These are phyloP conservation scores for Candida nitratophila DNA, from an alignment of 805 yeast genomes.

Conservation along the genomic window DNA sequence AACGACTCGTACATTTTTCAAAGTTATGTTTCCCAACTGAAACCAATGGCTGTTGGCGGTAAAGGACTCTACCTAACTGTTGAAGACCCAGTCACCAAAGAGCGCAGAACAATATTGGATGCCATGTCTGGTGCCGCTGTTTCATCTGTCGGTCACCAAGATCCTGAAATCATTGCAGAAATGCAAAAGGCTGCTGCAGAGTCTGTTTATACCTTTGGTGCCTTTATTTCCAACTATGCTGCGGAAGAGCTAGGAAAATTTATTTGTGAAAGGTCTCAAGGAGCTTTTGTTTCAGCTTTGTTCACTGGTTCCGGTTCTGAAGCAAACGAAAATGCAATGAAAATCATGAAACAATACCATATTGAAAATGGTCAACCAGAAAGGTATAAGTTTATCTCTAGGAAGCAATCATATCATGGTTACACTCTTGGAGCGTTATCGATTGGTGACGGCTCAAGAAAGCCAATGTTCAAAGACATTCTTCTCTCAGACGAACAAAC, in stretches of 20 bases:
- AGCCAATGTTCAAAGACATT: slow-evolving; percentile 25
- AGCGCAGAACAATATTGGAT: slow-evolving; percentile 28
- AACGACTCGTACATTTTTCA: slow-evolving; percentile 35
- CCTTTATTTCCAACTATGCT: slow-evolving; percentile 27
- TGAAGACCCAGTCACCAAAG: slow-evolving; percentile 33
- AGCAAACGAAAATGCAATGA: slow-evolving; percentile 72
- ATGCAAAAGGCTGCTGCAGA: slow-evolving; percentile 30
- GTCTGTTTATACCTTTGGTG: slow-evolving; percentile 30
- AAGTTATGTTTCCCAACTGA: slow-evolving; percentile 29
- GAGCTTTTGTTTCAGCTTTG: slow-evolving; percentile 31
- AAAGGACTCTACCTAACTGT: slow-evolving; percentile 34
- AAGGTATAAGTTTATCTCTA: slow-evolving; percentile 34
- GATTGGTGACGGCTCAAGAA: slow-evolving; percentile 30
- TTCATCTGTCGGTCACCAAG: slow-evolving; percentile 35
- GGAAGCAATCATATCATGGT: slow-evolving; percentile 43
- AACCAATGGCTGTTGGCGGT: slow-evolving; percentile 35
- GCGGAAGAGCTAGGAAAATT: slow-evolving; percentile 37
- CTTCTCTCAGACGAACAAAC: slow-evolving; percentile 16
- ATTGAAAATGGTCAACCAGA: slow-evolving; percentile 33
- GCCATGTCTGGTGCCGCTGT: slow-evolving; percentile 46
- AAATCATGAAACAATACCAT: slow-evolving; percentile 51
- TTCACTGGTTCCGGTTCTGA: slow-evolving; percentile 67
- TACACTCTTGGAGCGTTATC: slow-evolving; percentile 40
- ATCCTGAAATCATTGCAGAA: slow-evolving; percentile 29
- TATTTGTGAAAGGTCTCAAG: slow-evolving; percentile 34